Percentiles rank a stretch among this genome's conserved stretches.
These are phyloP conservation scores for Monosporascus ibericus DNA, from an alignment of 2,329 filamentous ascomycete genomes.

Conservation along the genomic window DNA sequence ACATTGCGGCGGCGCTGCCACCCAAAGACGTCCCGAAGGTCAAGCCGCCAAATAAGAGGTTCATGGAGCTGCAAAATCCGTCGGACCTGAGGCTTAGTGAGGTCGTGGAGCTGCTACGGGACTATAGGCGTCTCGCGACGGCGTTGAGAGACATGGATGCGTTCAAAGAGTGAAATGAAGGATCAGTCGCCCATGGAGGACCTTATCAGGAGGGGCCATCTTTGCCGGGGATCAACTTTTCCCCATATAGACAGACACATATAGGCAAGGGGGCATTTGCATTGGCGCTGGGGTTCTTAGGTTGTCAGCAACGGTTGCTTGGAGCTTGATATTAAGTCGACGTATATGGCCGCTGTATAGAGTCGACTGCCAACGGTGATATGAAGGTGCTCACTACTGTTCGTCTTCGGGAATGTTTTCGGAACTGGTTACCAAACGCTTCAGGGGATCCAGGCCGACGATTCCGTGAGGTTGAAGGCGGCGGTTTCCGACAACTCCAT, in stretches of 20 bases:
- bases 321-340: neutral
- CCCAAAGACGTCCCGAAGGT: conserved; percentile 51
- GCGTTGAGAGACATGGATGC: conserved; percentile 58
- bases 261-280: neutral
- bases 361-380: too few species aligned
- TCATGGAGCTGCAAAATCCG: conserved; percentile 65
- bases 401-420: too few species aligned
- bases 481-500: too few species aligned
- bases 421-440: too few species aligned
- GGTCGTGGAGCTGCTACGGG: conserved; percentile 62
- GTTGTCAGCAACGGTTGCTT: neutral
- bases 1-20: conserved; percentile 48
- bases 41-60: conserved; percentile 63
- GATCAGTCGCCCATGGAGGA: neutral
- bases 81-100: conserved; percentile 68
- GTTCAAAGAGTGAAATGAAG: conserved; percentile 38
- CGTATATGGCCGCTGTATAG: neutral
- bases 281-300: neutral
- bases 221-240: neutral
- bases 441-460: too few species aligned
- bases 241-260: neutral
- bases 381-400: too few species aligned
- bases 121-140: conserved; percentile 67
- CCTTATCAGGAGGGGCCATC: neutral
- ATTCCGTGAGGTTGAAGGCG: too few species aligned